Evolutionary conservation across 129 eudicot species (phyloP).

Genomic region (Tagetes erecta): DNA sequence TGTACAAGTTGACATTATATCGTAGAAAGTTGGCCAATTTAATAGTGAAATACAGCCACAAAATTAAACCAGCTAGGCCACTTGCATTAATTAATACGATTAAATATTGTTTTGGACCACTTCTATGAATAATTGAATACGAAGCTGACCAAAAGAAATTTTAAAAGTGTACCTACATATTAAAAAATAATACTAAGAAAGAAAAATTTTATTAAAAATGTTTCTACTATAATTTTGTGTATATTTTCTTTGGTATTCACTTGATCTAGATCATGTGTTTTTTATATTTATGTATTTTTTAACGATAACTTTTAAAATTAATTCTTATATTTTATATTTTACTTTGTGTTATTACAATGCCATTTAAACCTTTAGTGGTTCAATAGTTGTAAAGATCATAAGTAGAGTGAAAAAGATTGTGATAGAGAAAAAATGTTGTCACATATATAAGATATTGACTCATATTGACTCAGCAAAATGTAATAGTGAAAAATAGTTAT

Average conservation of each 20-base stretch:
- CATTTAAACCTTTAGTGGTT: no score
- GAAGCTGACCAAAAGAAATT: conserved; percentile 9
- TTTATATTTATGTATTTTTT: no score
- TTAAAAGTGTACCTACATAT: not conserved
- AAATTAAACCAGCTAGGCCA: not conserved
- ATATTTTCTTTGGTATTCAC: not conserved
- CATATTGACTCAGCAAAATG: no score
- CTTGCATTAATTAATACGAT: conserved; percentile 11
- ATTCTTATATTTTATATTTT: no score
- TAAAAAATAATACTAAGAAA: not conserved
- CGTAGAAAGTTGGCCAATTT: not conserved
- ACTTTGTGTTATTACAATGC: no score
- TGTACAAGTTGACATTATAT: not conserved
- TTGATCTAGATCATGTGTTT: not conserved
- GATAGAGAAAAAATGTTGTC: no score
- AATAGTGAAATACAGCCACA: conserved; percentile 12
- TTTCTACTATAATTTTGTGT: not conserved
- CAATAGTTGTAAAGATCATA: no score
- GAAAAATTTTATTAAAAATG: not conserved
- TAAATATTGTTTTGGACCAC: not conserved
- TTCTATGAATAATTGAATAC: not conserved
- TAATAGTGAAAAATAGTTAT: no score
- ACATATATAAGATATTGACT: no score
- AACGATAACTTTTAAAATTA: no score
- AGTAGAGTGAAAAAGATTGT: no score